phyloP scores from a whole-genome alignment of 345 rosid genomes.

The Leavenworthia alabamica region DNA sequence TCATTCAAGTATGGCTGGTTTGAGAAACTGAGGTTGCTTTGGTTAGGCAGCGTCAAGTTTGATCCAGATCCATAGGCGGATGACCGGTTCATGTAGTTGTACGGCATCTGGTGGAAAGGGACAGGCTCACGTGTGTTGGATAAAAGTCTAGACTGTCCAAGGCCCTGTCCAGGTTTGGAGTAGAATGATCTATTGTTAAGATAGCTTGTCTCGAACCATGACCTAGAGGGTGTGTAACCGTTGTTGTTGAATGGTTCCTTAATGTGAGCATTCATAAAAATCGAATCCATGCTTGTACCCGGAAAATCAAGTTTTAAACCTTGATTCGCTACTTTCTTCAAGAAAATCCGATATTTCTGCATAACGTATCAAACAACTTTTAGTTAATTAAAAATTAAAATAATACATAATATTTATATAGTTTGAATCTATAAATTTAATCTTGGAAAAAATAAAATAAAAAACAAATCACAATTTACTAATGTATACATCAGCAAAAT shows the following conservation, averaged over 20 bases:
- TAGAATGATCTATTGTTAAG: constrained; percentile 14
- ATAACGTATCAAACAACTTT: background rate
- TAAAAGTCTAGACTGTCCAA: constrained; percentile 31
- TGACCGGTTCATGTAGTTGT: constrained; percentile 20
- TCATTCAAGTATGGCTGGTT: constrained; percentile 12
- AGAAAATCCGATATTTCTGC: constrained; percentile 67
- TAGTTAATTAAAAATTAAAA: background rate
- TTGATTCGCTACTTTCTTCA: constrained; percentile 40
- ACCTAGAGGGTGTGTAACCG: background rate
- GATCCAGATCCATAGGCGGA: constrained; percentile 27
- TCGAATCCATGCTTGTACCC: constrained; percentile 25
- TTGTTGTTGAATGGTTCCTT: constrained; percentile 9
- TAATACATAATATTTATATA: background rate
- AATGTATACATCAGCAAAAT: background rate
- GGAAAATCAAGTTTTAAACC: constrained; percentile 2
- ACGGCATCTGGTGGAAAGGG: constrained; percentile 11
- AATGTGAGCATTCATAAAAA: constrained; percentile 27
- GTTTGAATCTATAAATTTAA: background rate
- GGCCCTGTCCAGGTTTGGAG: constrained; percentile 1
- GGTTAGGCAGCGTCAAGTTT: constrained; percentile 13
- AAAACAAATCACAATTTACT: background rate
- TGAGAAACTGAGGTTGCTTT: constrained; percentile 8
- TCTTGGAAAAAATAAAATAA: background rate
- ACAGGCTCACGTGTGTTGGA: constrained; percentile 8
- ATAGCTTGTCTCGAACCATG: constrained; percentile 15